phyloP scores from a whole-genome alignment of 179 eudicot species.

The Beta lomatogona region DNA sequence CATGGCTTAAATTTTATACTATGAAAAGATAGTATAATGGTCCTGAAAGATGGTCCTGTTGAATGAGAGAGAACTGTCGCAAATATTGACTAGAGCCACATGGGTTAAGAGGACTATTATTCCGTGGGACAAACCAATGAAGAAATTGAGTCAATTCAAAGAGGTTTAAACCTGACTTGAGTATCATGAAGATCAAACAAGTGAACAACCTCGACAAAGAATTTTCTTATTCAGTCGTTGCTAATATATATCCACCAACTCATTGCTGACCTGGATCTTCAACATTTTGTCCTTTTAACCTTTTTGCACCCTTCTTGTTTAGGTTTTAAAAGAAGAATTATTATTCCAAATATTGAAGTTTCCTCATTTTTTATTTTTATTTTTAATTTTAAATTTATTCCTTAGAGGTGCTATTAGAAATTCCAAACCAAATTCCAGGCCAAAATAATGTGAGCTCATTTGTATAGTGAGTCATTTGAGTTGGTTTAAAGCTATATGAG shows the following conservation, averaged over 20 bases:
- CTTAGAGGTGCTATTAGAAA: too few species aligned
- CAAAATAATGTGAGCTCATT: too few species aligned
- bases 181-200: neutral
- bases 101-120: neutral
- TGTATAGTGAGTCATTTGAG: too few species aligned
- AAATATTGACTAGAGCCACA: conserved; percentile 6
- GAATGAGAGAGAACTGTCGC: neutral
- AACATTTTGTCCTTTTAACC: neutral
- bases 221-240: neutral
- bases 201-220: neutral
- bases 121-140: neutral
- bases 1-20: too few species aligned
- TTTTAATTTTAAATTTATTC: too few species aligned
- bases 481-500: too few species aligned
- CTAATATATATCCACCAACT: neutral
- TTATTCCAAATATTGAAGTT: too few species aligned
- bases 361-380: too few species aligned
- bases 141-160: conserved; percentile 8
- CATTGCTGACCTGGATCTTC: neutral
- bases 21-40: too few species aligned
- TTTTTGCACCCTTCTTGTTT: neutral
- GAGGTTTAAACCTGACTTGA: neutral
- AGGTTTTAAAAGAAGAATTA: too few species aligned
- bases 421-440: too few species aligned
- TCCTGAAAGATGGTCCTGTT: neutral